Evolutionary conservation across 805 yeast genomes (phyloP).

Genomic region (Candida boidinii): DNA sequence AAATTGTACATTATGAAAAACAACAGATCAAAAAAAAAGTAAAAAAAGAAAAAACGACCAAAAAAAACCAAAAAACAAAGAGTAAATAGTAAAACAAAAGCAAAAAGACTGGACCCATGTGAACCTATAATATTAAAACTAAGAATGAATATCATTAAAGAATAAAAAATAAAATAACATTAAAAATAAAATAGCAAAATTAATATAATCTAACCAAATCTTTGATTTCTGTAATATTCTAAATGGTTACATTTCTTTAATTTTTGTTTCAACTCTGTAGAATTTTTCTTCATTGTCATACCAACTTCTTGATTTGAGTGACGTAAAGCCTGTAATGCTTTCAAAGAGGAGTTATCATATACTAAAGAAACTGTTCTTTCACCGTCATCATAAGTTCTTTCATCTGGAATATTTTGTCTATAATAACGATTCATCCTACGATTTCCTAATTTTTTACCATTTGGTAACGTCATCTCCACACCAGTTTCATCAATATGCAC

Average conservation of each 20-base stretch:
- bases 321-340: constrained; percentile 2
- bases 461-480: constrained; percentile 59
- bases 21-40: not conserved
- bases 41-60: too few species aligned
- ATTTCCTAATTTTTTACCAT: constrained; percentile 75
- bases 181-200: not conserved
- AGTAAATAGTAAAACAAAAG: too few species aligned
- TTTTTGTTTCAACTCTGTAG: constrained; percentile 34
- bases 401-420: constrained; percentile 48
- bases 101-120: not conserved
- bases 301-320: constrained; percentile 24
- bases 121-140: not conserved
- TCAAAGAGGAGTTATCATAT: constrained; percentile 4
- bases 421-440: constrained; percentile 60
- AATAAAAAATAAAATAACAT: not conserved
- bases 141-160: not conserved
- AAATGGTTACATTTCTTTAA: constrained; percentile 65
- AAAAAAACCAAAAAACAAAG: too few species aligned
- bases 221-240: constrained; percentile 59
- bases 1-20: constrained; percentile 3
- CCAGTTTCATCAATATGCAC: constrained; percentile 31
- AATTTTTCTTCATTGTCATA: constrained; percentile 9
- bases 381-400: constrained; percentile 44
- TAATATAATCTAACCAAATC: constrained; percentile 14
- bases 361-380: constrained; percentile 39